phyloP scores from a whole-genome alignment of 2,329 filamentous ascomycete species.

The Acrocalymma vagum region DNA sequence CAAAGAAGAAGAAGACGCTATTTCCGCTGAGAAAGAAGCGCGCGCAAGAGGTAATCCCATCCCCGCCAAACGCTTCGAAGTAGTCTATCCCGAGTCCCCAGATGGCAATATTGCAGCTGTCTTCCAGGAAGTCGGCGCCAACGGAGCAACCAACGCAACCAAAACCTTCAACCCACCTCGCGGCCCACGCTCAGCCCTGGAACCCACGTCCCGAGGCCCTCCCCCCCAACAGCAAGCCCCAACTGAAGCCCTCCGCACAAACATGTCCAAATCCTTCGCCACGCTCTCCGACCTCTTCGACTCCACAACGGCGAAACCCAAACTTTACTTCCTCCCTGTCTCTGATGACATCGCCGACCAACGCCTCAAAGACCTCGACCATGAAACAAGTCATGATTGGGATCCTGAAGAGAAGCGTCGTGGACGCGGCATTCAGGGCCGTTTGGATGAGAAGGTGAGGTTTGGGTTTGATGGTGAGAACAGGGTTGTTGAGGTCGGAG shows the following conservation, averaged over 20 bases:
- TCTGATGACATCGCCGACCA: conserved; percentile 68
- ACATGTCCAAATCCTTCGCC: conserved; percentile 50
- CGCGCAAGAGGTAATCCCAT: conserved; percentile 26
- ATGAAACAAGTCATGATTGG: conserved; percentile 54
- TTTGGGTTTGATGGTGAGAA: conserved; percentile 56
- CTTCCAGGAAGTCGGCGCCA: conserved; percentile 43
- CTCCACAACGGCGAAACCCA: conserved; percentile 68
- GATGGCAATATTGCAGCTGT: conserved; percentile 32
- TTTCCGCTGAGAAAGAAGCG: conserved; percentile 37
- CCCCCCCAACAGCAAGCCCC: conserved; percentile 6
- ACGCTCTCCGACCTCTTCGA: conserved; percentile 68
- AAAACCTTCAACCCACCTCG: conserved; percentile 18
- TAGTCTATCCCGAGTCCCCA: conserved; percentile 33
- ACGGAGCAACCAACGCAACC: conserved; percentile 30
- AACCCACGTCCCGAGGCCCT: conserved; percentile 6
- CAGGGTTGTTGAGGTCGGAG: conserved; percentile 52
- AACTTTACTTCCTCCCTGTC: conserved; percentile 73
- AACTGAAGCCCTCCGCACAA: conserved; percentile 4
- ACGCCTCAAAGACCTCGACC: conserved; percentile 69
- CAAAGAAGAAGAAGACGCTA: conserved; percentile 50
- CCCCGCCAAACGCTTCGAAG: conserved; percentile 38
- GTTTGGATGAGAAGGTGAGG: conserved; percentile 48
- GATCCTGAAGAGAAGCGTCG: conserved; percentile 35
- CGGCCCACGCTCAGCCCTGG: conserved; percentile 24
- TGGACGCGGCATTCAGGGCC: conserved; percentile 36